Evolutionary conservation across 1,139 yeast species (phyloP).

Genomic region (Kurtzmaniella quercitrusa): DNA sequence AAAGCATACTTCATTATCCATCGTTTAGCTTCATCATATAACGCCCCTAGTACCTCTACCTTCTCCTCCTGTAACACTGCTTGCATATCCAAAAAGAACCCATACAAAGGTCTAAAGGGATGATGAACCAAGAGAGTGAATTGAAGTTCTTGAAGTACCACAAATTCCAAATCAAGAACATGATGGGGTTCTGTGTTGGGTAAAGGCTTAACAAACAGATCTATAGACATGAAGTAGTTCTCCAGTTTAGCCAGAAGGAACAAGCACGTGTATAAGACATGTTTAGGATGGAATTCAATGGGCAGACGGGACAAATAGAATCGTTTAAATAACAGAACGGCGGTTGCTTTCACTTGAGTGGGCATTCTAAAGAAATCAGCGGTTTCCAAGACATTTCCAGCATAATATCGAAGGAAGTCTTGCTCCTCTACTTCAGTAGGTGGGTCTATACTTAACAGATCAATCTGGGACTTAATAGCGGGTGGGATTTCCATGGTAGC

Average conservation of each 20-base stretch:
- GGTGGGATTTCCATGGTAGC: slow-evolving; percentile 19
- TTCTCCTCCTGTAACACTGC: slow-evolving; percentile 46
- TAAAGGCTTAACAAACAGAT: slow-evolving; percentile 69
- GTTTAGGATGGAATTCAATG: slow-evolving; percentile 84
- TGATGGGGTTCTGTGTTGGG: slow-evolving; percentile 63
- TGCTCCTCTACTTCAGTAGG: slow-evolving; percentile 68
- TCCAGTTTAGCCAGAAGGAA: slow-evolving; percentile 92
- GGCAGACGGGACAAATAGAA: slow-evolving; percentile 78
- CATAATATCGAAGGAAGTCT: slow-evolving; percentile 62
- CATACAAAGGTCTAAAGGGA: slow-evolving; percentile 83
- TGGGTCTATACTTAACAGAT: slow-evolving; percentile 38
- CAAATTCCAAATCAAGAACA: slow-evolving; percentile 74
- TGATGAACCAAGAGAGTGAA: slow-evolving; percentile 86
- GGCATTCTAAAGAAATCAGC: slow-evolving; percentile 44
- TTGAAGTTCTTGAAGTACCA: slow-evolving; percentile 64
- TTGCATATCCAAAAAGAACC: slow-evolving; percentile 86
- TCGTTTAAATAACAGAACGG: slow-evolving; percentile 74
- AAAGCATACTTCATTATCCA: slow-evolving; percentile 60
- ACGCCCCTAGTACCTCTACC: slow-evolving; percentile 44
- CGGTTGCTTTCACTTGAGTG: slow-evolving; percentile 66
- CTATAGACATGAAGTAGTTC: slow-evolving; percentile 81
- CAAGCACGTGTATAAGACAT: slow-evolving; percentile 76
- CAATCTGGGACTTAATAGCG: slow-evolving; percentile 22
- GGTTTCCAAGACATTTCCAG: slow-evolving; percentile 63
- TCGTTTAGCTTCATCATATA: slow-evolving; percentile 66